A percentile compares a stretch with the other conserved stretches of the same genome.
phyloP scores from a whole-genome alignment of 805 yeast genomes.

The Saccharomycopsis microspora region DNA sequence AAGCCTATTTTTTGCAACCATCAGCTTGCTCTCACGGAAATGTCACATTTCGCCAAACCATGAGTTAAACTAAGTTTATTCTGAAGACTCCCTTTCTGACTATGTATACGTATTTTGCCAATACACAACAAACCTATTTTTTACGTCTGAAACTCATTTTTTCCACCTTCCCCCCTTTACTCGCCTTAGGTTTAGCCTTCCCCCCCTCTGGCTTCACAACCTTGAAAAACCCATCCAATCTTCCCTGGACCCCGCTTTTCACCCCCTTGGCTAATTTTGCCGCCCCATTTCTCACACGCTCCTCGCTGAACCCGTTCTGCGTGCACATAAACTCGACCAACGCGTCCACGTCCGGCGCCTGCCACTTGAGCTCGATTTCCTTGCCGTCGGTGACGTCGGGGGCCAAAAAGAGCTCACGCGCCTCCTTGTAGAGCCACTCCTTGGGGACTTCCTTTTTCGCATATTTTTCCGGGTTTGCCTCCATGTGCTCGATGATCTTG shows the following conservation, averaged over 20 bases:
- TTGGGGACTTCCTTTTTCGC: conserved; percentile 80
- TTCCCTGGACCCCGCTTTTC: conserved; percentile 79
- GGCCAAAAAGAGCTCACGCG: conserved; percentile 66
- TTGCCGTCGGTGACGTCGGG: conserved; percentile 68
- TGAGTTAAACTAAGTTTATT: no score
- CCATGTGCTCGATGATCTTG: conserved; percentile 55
- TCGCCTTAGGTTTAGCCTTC: background rate
- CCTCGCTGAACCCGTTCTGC: conserved; percentile 88
- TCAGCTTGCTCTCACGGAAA: no score
- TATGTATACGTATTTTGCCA: no score
- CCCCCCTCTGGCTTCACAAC: background rate
- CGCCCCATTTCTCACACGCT: conserved; percentile 80
- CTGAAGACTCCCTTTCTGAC: no score
- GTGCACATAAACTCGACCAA: conserved; percentile 72
- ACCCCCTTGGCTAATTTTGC: conserved; percentile 74
- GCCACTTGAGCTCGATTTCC: conserved; percentile 71
- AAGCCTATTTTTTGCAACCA: no score
- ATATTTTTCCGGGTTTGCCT: conserved; percentile 28
- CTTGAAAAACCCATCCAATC: conserved; percentile 79
- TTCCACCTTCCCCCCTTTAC: no score
- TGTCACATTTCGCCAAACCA: no score
- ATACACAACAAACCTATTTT: background rate
- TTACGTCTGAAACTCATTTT: conserved; percentile 1
- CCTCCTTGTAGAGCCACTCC: conserved; percentile 87
- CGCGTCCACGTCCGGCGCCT: conserved; percentile 78